Evolutionary conservation across 257 asterid genomes (phyloP), one percentile per base, ranked within the genome.

Genomic region (Gentiana macrophylla): DNA sequence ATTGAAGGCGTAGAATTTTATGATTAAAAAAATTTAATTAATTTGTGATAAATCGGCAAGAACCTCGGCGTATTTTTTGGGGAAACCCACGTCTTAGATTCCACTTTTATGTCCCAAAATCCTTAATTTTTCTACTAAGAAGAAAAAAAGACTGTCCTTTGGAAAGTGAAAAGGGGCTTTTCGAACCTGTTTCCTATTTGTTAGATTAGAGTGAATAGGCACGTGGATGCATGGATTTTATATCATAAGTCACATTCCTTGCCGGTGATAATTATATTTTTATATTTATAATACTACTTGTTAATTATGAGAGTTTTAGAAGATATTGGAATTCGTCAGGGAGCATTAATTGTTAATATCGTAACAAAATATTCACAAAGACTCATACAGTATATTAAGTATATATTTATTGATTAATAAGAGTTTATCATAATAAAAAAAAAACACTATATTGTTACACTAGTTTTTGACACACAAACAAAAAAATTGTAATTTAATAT

Each of bases 51-150:
- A 70, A 43, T 69, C 77, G 73, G 95, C 94, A 71, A 51, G 73
- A 81, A 68, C 68, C 13, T 59, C 94, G 91, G 75, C 94, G 89
- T 53, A 70, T 77, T 70, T 70, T 53, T 65, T 90, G 94, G 77
- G 94, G 77, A 72, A 76, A 56, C 73, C 80, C 83, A 88, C 97
- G 91, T 83, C 87, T 62, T 37, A 78, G 85, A 84, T 82, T 82
- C 88, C 75, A 52, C 61, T 61, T 57, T n/a, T 56, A 2, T 41
- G 60, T 33, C 62, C 64, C 51, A 32, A 56, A 37, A 4, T 1
- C 9, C 4, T n/a, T 43, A 4, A 3, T 38, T 38, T 38, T 38
- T 38, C 44, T 3, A 7, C 44, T 7, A 38, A 38, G 8, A 7
- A 38, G 8, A 38, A 38, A 41, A 10, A 41, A 41, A 41, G 46